These are phyloP conservation scores for Diutina pseudorugosa DNA, from an alignment of 1,139 yeast species.

Conservation along the genomic window DNA sequence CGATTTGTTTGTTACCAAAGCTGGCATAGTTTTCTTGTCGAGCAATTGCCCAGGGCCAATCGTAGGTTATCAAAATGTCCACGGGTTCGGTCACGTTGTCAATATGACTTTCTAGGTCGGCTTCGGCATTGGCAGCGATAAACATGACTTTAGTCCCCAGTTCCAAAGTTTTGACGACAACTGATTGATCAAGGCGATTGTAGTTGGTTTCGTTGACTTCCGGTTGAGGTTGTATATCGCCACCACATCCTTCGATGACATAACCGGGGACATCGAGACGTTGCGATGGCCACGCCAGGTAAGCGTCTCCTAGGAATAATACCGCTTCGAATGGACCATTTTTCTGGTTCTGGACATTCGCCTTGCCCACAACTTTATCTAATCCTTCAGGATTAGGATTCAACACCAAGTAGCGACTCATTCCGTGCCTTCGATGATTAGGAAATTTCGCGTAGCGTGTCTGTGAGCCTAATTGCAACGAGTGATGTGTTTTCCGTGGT, in stretches of 20 bases:
- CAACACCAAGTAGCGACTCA: constrained; percentile 21
- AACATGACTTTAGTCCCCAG: constrained; percentile 28
- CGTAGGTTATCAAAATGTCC: constrained; percentile 46
- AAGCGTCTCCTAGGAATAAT: constrained; percentile 38
- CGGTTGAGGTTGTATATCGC: constrained; percentile 2
- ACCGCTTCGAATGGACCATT: constrained; percentile 57
- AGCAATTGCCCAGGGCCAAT: constrained; percentile 49
- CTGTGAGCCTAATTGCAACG: too few species aligned
- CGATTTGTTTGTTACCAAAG: constrained; percentile 23
- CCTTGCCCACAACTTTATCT: constrained; percentile 31
- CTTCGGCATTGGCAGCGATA: constrained; percentile 9
- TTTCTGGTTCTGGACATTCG: constrained; percentile 37
- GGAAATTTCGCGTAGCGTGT: not conserved
- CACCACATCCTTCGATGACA: constrained; percentile 12
- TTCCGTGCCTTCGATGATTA: not conserved
- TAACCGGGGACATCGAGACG: constrained; percentile 17
- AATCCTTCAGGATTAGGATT: constrained; percentile 32
- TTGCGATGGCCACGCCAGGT: constrained; percentile 14
- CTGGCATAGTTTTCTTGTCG: constrained; percentile 23
- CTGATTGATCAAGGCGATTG: constrained; percentile 11
- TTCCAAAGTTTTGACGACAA: constrained; percentile 33
- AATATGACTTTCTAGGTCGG: not conserved
- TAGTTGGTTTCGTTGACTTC: constrained; percentile 10
- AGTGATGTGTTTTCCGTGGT: too few species aligned
- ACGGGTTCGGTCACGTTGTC: constrained; percentile 14